Percentiles rank a stretch among this genome's conserved stretches.
Conservation (phyloP, 306 rosid genomes). For the Cucurbita maxima region DNA sequence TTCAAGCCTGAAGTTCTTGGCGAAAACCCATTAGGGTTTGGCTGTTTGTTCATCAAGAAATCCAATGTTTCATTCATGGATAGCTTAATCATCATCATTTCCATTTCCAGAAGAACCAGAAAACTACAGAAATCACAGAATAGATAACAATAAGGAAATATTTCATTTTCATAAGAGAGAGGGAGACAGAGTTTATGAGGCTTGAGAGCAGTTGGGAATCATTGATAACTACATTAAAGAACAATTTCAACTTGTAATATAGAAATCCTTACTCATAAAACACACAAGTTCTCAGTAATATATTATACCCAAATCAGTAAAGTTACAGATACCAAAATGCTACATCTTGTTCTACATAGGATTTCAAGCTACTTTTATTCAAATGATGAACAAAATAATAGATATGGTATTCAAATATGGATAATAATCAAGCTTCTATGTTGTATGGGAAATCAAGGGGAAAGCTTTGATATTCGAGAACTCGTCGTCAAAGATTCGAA, state of each 20-base stretch:
- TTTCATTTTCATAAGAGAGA: background rate
- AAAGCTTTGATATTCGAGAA: background rate
- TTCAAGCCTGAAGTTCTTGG: slow-evolving; percentile 78
- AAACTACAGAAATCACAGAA: background rate
- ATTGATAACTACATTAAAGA: background rate
- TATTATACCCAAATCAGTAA: background rate
- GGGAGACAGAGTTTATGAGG: background rate
- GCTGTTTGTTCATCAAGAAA: slow-evolving; percentile 71
- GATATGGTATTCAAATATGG: background rate
- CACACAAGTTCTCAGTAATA: background rate
- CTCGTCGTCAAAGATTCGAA: background rate
- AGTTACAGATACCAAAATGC: background rate
- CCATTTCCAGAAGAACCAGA: slow-evolving; percentile 5
- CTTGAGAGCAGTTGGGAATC: background rate
- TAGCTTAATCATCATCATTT: slow-evolving; percentile 15
- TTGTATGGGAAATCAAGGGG: background rate
- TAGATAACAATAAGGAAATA: background rate
- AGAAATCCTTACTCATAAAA: background rate
- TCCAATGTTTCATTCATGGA: slow-evolving; percentile 30
- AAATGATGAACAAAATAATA: background rate
- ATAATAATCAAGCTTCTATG: background rate
- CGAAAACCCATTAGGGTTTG: slow-evolving; percentile 71
- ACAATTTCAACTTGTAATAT: background rate
- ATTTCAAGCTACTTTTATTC: background rate
- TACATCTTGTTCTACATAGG: background rate